A percentile compares a stretch with the other conserved stretches of the same genome.
phyloP scores from a whole-genome alignment of 345 rosid species.

The Pelargonium nanum region DNA sequence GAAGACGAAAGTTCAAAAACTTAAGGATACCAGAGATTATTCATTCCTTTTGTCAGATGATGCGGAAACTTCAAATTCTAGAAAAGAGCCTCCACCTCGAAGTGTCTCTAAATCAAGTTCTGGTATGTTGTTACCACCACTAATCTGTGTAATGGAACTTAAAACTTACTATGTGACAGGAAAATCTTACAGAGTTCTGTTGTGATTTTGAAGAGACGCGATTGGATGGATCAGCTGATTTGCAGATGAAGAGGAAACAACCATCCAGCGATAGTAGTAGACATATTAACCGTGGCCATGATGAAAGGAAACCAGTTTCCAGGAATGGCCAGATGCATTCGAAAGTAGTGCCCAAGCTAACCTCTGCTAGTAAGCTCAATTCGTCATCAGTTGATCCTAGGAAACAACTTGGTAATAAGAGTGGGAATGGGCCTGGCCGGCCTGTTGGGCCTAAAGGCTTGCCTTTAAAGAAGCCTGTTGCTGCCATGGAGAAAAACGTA shows the following conservation, averaged over 20 bases:
- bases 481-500: constrained; percentile 31
- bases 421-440: constrained; percentile 47
- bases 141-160: background rate
- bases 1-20: constrained; percentile 49
- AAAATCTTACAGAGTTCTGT: constrained; percentile 62
- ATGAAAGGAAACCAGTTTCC: constrained; percentile 37
- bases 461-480: constrained; percentile 25
- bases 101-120: constrained; percentile 31
- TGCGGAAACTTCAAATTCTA: constrained; percentile 28
- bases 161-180: constrained; percentile 35
- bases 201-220: constrained; percentile 71
- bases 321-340: constrained; percentile 30
- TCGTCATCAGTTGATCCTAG: constrained; percentile 25
- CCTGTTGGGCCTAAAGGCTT: constrained; percentile 34
- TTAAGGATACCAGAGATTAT: constrained; percentile 78
- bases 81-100: constrained; percentile 31
- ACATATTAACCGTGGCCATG: constrained; percentile 28
- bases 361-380: constrained; percentile 27
- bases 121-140: constrained; percentile 39
- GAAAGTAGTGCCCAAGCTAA: constrained; percentile 29
- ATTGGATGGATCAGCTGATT: constrained; percentile 42
- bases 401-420: constrained; percentile 39
- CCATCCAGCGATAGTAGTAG: constrained; percentile 32
- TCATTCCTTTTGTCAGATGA: constrained; percentile 78
- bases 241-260: constrained; percentile 40